A percentile compares a stretch with the other conserved stretches of the same genome.
Conservation (phyloP, 2,329 filamentous ascomycete genomes). For the Sporothrix inflata region DNA sequence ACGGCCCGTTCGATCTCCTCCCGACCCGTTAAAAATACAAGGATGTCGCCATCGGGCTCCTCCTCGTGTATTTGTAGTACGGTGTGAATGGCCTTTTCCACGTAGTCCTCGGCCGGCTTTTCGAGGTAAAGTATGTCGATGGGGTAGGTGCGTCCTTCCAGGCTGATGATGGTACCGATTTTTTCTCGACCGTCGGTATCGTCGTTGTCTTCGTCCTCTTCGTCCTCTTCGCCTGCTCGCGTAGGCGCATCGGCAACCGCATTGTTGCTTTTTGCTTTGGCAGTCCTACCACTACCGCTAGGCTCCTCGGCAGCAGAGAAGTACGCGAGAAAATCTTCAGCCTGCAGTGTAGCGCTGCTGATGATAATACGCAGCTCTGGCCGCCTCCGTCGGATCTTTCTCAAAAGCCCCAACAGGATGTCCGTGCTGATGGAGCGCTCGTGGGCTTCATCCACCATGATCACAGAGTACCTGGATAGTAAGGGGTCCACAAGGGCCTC, state of each 20-base stretch:
- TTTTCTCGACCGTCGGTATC: slow-evolving; percentile 40
- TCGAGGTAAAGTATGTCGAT: slow-evolving; percentile 85
- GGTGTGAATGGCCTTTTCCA: slow-evolving; percentile 79
- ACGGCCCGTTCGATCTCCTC: slow-evolving; percentile 88
- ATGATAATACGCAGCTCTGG: slow-evolving; percentile 85
- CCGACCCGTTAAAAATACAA: slow-evolving; percentile 88
- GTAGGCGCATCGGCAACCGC: slow-evolving; percentile 2
- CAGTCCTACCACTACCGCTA: slow-evolving; percentile 32
- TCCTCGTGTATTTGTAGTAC: slow-evolving; percentile 85
- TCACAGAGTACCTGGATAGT: slow-evolving; percentile 86
- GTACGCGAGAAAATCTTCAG: slow-evolving; percentile 81
- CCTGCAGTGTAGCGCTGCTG: slow-evolving; percentile 91
- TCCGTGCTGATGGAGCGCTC: slow-evolving; percentile 93
- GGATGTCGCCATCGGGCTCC: slow-evolving; percentile 81
- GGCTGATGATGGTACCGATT: slow-evolving; percentile 69
- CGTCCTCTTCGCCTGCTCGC: slow-evolving; percentile 13
- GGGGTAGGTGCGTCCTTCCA: slow-evolving; percentile 86
- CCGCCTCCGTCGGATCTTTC: slow-evolving; percentile 82
- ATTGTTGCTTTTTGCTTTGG: not conserved
- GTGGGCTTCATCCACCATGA: slow-evolving; percentile 98
- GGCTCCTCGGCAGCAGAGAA: slow-evolving; percentile 58
- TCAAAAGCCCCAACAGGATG: slow-evolving; percentile 83
- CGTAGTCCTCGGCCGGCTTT: slow-evolving; percentile 79
- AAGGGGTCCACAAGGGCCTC: slow-evolving; percentile 93
- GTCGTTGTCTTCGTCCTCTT: slow-evolving; percentile 28